A percentile compares a stretch with the other conserved stretches of the same genome.
phyloP scores from a whole-genome alignment of 1,284 basidiomycete genomes.

The Papiliotrema flavescens region DNA sequence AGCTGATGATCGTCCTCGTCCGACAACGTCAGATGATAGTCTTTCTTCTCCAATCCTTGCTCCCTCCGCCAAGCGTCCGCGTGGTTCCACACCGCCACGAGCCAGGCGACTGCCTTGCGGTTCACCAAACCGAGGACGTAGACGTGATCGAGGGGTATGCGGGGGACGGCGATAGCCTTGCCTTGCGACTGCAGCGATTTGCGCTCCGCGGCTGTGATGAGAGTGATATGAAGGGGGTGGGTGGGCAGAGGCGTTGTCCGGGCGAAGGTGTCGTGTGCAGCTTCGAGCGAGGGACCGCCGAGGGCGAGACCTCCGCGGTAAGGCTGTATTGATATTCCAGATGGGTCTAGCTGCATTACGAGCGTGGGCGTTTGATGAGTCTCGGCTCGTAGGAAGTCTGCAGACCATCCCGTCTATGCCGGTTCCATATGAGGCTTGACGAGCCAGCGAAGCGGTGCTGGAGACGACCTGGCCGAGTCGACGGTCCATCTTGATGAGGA shows the following conservation, averaged over 20 bases:
- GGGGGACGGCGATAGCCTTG: not conserved
- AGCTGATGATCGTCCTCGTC: conserved; percentile 47
- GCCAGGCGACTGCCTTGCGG: conserved; percentile 41
- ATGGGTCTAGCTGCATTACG: too few species aligned
- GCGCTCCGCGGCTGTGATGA: not conserved
- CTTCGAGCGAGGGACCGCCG: conserved; percentile 4
- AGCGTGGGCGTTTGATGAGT: too few species aligned
- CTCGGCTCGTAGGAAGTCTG: too few species aligned
- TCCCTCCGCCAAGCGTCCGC: conserved; percentile 55
- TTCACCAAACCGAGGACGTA: not conserved
- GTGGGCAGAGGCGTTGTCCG: not conserved
- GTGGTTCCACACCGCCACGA: conserved; percentile 58
- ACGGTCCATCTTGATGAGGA: too few species aligned
- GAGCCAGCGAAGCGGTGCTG: too few species aligned
- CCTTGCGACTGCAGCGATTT: not conserved
- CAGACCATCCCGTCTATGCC: too few species aligned
- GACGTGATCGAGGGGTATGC: not conserved
- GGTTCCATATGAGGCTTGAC: too few species aligned
- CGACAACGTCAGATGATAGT: conserved; percentile 59
- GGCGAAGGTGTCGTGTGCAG: not conserved
- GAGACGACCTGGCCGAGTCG: too few species aligned
- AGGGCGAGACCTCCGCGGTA: conserved; percentile 12
- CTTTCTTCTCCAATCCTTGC: conserved; percentile 54
- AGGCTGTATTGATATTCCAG: too few species aligned
- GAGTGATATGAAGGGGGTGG: not conserved